Percentiles rank a stretch among this genome's conserved stretches.
Conservation (phyloP, 192 early-diverging fungal species). For the Linnemannia hyalina region DNA sequence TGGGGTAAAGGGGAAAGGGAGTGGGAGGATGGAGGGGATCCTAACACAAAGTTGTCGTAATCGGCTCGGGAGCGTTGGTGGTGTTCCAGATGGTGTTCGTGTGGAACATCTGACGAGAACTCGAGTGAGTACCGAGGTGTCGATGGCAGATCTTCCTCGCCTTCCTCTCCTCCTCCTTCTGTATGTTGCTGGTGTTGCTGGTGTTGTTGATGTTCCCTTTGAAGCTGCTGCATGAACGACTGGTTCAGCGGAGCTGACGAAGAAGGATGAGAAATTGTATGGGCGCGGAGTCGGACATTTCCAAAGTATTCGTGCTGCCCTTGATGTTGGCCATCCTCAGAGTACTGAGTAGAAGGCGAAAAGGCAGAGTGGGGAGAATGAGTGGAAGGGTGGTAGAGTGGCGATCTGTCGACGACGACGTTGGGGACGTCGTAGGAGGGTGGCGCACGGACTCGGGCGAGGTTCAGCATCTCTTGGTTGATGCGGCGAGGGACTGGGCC, state of each 20-base stretch:
- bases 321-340: conserved; percentile 5
- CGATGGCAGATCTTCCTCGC: background rate
- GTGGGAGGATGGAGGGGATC: background rate
- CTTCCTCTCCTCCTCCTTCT: background rate
- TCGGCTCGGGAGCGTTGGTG: conserved; percentile 37
- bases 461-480: conserved; percentile 23
- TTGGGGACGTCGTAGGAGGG: conserved; percentile 50
- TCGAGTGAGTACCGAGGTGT: conserved; percentile 54
- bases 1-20: background rate
- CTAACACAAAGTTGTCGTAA: background rate
- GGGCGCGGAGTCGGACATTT: conserved; percentile 14
- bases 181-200: conserved; percentile 1
- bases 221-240: background rate
- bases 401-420: conserved; percentile 31
- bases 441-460: conserved; percentile 28
- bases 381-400: conserved; percentile 9
- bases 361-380: background rate
- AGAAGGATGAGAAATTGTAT: conserved; percentile 38
- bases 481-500: conserved; percentile 5
- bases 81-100: conserved; percentile 31
- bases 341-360: background rate
- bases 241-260: background rate
- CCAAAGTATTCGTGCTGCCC: conserved; percentile 35
- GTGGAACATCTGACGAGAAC: conserved; percentile 46
- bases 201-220: background rate